phyloP scores from a whole-genome alignment of 805 yeast genomes.

The Danielozyma ontarioensis region DNA sequence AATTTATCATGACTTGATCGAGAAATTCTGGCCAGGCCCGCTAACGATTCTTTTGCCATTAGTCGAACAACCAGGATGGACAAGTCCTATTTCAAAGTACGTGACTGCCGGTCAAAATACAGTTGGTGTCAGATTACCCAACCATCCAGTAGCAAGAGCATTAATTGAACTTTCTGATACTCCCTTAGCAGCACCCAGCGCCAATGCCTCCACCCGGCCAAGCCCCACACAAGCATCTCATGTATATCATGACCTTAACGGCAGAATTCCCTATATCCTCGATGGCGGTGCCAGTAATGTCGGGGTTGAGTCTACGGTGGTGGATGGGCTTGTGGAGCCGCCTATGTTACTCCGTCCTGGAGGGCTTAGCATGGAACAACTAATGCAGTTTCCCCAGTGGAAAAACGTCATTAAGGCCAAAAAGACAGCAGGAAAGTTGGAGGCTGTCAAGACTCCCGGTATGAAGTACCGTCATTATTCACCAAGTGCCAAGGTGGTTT shows the following conservation, averaged over 20 bases:
- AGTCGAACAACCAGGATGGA: conserved; percentile 11
- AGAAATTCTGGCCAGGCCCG: conserved; percentile 94
- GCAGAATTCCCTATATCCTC: conserved; percentile 73
- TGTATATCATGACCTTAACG: conserved; percentile 74
- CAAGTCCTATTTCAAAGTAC: conserved; percentile 53
- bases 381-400: conserved; percentile 53
- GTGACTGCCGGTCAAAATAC: conserved; percentile 89
- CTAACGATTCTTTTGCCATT: conserved; percentile 78
- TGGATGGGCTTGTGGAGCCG: conserved; percentile 81
- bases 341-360: conserved; percentile 93
- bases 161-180: conserved; percentile 76
- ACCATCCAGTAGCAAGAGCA: conserved; percentile 85
- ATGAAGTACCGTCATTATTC: conserved; percentile 97
- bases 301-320: conserved; percentile 92
- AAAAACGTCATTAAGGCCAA: conserved; percentile 55
- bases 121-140: conserved; percentile 87
- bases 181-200: conserved; percentile 97
- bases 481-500: conserved; percentile 76
- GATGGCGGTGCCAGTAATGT: conserved; percentile 89
- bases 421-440: conserved; percentile 57
- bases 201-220: conserved; percentile 93
- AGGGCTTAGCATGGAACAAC: conserved; percentile 79
- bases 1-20: conserved; percentile 59
- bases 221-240: conserved; percentile 88
- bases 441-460: conserved; percentile 87